Evolutionary conservation across 108 stramenopile genomes (phyloP), one percentile per base, ranked within the genome.

Genomic region (Mediolabrus comicus): DNA sequence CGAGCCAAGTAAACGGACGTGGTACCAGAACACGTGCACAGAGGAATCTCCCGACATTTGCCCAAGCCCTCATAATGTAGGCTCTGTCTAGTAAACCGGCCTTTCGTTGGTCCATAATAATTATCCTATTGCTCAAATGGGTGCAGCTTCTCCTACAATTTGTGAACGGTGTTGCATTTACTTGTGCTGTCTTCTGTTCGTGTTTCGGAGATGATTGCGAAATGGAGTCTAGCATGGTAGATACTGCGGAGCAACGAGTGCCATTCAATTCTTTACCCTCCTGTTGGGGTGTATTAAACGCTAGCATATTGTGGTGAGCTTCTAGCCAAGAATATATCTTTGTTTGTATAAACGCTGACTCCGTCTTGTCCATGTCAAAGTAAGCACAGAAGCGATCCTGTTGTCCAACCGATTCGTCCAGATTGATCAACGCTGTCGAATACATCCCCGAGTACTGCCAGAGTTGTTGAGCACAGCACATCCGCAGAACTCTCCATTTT

Each of bases 401-500:
- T 1, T 34, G 2, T n/a, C n/a, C n/a, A 6, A 46, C 7, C 17
- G 1, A 5, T 0, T 16, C 19, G 0, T 33, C 14, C 46, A 62
- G 66, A 69, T 41, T 71, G 12, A 62, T 38, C 7, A 53, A 52
- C 12, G 77, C 69, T 60, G 67, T 56, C 77, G 71, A 67, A 25
- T 78, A 69, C n/a, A 71, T 78, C 13, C 70, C 17, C 77, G 69
- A 78, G 31, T 35, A 62, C 25, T 30, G 28, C 0, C 65, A 71
- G 69, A 78, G 71, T 55, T 78, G 77, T 58, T 78, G 64, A 6
- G 69, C 77, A 38, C 77, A 78, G 49, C 77, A 78, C 19, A 71
- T 69, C 2, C 77, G 77, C n/a, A 78, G 25, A 30, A 71, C 61
- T 67, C 71, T 69, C 77, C 77, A 78, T 3, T 61, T 29, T 1